A percentile compares a stretch with the other conserved stretches of the same genome.
Evolutionary conservation across 2,329 filamentous ascomycete genomes (phyloP).

Genomic region (Fusarium abutilonis): DNA sequence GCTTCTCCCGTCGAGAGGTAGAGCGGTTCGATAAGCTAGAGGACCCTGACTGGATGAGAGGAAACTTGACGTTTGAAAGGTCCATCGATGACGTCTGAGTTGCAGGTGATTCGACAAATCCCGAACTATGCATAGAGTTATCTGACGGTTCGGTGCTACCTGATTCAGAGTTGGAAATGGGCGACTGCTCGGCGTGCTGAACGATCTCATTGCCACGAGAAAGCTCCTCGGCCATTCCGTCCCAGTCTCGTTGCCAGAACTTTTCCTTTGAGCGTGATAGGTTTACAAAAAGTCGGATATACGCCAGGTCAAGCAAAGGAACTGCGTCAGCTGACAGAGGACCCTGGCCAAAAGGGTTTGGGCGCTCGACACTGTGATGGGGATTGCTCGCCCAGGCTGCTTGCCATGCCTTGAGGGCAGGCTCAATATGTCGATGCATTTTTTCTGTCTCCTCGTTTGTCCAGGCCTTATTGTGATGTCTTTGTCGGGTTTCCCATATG

Average conservation of each 20-base stretch:
- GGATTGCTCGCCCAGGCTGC: conserved; percentile 89
- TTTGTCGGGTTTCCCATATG: conserved; percentile 95
- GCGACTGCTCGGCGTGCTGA: conserved; percentile 74
- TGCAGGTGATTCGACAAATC: conserved; percentile 62
- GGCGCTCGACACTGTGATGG: conserved; percentile 82
- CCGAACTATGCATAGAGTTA: conserved; percentile 56
- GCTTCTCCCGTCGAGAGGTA: conserved; percentile 80
- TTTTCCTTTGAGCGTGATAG: conserved; percentile 91
- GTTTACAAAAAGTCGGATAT: conserved; percentile 91
- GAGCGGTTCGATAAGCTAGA: conserved; percentile 50
- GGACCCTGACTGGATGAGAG: conserved; percentile 40
- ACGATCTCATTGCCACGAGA: conserved; percentile 79
- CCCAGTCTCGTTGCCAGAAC: conserved; percentile 94
- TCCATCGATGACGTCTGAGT: conserved; percentile 62
- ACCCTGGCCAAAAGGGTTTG: conserved; percentile 82
- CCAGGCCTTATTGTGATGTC: conserved; percentile 89
- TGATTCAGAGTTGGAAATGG: conserved; percentile 60
- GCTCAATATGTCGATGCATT: conserved; percentile 95
- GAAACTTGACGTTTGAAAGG: conserved; percentile 54
- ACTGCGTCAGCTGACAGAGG: conserved; percentile 91
- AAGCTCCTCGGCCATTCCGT: conserved; percentile 88
- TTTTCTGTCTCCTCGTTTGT: conserved; percentile 92
- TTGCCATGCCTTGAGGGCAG: conserved; percentile 93
- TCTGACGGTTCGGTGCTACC: conserved; percentile 58
- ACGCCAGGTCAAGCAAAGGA: conserved; percentile 88